Percentiles rank a stretch among this genome's conserved stretches.
phyloP scores from a whole-genome alignment of 2,329 filamentous ascomycete species.

The Podosphaera leucotricha region DNA sequence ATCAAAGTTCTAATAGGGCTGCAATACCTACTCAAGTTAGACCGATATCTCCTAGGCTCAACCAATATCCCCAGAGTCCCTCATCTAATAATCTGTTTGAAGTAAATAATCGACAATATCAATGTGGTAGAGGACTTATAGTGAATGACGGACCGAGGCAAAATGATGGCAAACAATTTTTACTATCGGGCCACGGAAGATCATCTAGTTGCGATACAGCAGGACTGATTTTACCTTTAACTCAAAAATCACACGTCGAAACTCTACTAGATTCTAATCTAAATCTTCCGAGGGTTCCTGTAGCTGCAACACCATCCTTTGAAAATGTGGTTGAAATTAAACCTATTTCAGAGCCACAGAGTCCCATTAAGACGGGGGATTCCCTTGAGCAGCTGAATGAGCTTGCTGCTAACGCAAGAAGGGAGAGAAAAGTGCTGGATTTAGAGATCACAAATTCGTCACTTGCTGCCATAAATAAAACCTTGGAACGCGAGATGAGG shows the following conservation, averaged over 20 bases:
- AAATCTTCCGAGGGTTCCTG: slow-evolving; percentile 3
- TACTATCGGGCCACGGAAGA: slow-evolving; percentile 7
- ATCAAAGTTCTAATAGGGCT: slow-evolving; percentile 4
- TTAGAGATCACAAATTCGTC: slow-evolving; percentile 93
- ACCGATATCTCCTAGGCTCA: slow-evolving; percentile 28
- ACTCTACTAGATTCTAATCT: slow-evolving; percentile 6
- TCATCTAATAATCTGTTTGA: slow-evolving; percentile 2
- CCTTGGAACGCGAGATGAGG: slow-evolving; percentile 69
- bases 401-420: slow-evolving; percentile 63
- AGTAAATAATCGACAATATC: not conserved
- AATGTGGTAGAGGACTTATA: not conserved
- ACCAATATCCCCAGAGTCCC: slow-evolving; percentile 11
- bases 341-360: slow-evolving; percentile 14
- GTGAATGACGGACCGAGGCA: not conserved
- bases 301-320: not conserved
- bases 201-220: slow-evolving; percentile 12
- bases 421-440: slow-evolving; percentile 87
- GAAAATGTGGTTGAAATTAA: not conserved
- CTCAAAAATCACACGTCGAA: slow-evolving; percentile 8
- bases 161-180: not conserved
- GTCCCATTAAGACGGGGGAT: slow-evolving; percentile 31
- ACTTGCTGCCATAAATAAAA: slow-evolving; percentile 81
- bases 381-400: slow-evolving; percentile 43
- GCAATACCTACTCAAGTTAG: slow-evolving; percentile 17
- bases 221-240: slow-evolving; percentile 5